Evolutionary conservation across 495 filamentous ascomycete species (phyloP), one percentile per base, ranked within the genome.

Genomic region (Daldinia grandis): DNA sequence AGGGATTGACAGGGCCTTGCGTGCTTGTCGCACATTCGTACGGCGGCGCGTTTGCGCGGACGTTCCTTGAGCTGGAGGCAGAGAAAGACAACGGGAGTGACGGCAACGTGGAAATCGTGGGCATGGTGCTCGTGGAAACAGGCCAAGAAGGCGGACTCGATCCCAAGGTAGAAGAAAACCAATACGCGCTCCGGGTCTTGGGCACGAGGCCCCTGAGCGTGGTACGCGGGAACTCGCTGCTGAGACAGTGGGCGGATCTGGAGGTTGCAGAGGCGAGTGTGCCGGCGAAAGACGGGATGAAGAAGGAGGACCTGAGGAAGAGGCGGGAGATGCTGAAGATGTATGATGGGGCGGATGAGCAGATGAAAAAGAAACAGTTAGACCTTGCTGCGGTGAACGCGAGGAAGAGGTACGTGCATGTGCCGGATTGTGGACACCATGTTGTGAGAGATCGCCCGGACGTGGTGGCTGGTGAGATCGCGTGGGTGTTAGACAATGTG

Each of bases 1-100:
- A 72, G 35, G 79, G 82, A 30, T 67, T 85, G 8, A 27, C 4
- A 1, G 76, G 72, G 1, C 85, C 83, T 3, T 77, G 83, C 42
- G 31, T 86, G 6, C 76, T 87, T 2, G 78, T 83, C 7, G 84
- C 76, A 10, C 85, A 87, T 68, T 86, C 83, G 25, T 87, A 85
- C 50, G 85, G 85, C 12, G 85, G 80, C 4, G 80, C 84, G 38
- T 76, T 87, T 47, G 83, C 82, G 19, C 79, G 85, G 9, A 79
- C 82, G 56, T 86, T 81, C 61, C 67, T 86, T 33, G 49, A 61
- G 55, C 40, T 58, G 17, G 54, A 14, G 33, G 27, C 5, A 17
- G 25, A 21, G 27, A 38, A 25, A 5, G 10, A 38, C 25, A 50
- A 30, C 8, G 42, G 14, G 24, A 35, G 8, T 8, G 49, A 21